A percentile compares a stretch with the other conserved stretches of the same genome.
Conservation (phyloP, 1,139 yeast species). For the Magnusiomyces magnusii region DNA sequence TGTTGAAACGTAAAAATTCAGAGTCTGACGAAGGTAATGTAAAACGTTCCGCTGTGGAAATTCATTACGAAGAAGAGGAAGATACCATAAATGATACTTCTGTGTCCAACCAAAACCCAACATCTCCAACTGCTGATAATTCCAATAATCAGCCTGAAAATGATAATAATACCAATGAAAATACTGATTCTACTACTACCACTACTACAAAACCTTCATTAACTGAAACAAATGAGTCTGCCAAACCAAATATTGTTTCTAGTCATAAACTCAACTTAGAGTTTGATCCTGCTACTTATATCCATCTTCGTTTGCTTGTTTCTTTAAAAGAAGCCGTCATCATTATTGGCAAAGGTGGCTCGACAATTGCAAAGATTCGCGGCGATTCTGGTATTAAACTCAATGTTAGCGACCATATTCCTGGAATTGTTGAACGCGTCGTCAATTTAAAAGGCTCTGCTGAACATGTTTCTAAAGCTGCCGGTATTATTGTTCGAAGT, state of each 20-base stretch:
- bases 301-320: slow-evolving; percentile 66
- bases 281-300: slow-evolving; percentile 41
- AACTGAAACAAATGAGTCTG: too few species aligned
- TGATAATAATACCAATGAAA: background rate
- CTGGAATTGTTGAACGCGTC: slow-evolving; percentile 70
- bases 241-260: slow-evolving; percentile 12
- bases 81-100: background rate
- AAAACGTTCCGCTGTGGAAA: slow-evolving; percentile 65
- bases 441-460: slow-evolving; percentile 69
- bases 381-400: slow-evolving; percentile 59
- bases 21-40: slow-evolving; percentile 37
- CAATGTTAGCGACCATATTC: slow-evolving; percentile 69
- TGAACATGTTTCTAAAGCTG: slow-evolving; percentile 75
- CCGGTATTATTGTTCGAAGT: slow-evolving; percentile 64
- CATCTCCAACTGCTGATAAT: background rate
- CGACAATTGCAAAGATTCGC: slow-evolving; percentile 57
- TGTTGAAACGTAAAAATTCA: slow-evolving; percentile 66
- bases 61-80: slow-evolving; percentile 1
- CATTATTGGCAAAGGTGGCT: slow-evolving; percentile 75
- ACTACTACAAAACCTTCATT: too few species aligned
- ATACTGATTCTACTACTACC: background rate
- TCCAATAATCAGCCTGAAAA: background rate
- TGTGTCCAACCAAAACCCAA: background rate
- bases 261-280: slow-evolving; percentile 14
- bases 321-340: slow-evolving; percentile 70